These are phyloP conservation scores for Solanum sitiens DNA, from an alignment of 257 asterid genomes.

Conservation along the genomic window DNA sequence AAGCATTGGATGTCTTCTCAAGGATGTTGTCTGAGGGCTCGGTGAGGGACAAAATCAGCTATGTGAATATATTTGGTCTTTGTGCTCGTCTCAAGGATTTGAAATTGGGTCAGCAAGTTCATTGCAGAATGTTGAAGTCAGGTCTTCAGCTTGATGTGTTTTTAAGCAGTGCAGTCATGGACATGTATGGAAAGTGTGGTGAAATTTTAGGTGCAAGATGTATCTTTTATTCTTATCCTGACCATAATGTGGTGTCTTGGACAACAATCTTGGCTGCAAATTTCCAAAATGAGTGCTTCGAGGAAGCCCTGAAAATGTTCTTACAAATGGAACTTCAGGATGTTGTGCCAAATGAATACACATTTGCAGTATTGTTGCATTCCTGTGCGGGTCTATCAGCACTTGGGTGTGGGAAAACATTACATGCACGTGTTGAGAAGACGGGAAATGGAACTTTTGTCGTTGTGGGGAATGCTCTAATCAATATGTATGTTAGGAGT, in stretches of 20 bases:
- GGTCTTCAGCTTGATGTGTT: conserved; percentile 40
- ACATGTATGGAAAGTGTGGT: conserved; percentile 84
- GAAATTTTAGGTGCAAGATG: conserved; percentile 31
- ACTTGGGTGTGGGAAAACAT: conserved; percentile 49
- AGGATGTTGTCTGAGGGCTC: conserved; percentile 24
- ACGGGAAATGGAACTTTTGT: conserved; percentile 37
- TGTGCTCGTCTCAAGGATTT: conserved; percentile 48
- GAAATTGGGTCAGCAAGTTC: conserved; percentile 57
- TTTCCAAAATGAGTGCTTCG: conserved; percentile 62
- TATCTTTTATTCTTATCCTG: conserved; percentile 23
- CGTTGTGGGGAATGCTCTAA: conserved; percentile 51
- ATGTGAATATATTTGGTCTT: conserved; percentile 44
- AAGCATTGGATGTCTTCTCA: conserved; percentile 38
- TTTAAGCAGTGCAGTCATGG: conserved; percentile 50
- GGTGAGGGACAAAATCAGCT: conserved; percentile 55
- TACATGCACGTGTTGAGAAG: conserved; percentile 55
- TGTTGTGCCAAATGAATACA: conserved; percentile 65
- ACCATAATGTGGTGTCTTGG: conserved; percentile 64
- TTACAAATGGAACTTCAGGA: conserved; percentile 37
- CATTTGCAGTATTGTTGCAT: conserved; percentile 59
- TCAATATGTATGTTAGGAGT: conserved; percentile 59
- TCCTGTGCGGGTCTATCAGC: conserved; percentile 71
- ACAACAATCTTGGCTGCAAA: conserved; percentile 62
- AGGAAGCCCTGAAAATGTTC: conserved; percentile 62
- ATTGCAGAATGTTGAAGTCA: conserved; percentile 31